phyloP scores from a whole-genome alignment of 1,284 basidiomycete genomes.

The Rhizoctonia solani region DNA sequence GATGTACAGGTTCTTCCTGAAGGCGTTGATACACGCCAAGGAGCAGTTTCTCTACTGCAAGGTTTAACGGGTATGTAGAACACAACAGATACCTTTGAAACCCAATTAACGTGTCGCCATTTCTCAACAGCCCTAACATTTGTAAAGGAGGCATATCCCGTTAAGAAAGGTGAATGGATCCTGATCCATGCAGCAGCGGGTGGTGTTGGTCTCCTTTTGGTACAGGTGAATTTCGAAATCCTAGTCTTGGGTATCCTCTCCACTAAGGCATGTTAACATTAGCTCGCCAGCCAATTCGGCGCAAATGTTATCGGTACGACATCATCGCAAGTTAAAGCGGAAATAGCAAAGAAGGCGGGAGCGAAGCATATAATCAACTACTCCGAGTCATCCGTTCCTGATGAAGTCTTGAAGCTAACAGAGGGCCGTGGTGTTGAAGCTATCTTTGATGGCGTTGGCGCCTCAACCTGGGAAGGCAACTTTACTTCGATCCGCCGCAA shows the following conservation, averaged over 20 bases:
- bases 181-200: slow-evolving; percentile 92
- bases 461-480: slow-evolving; percentile 73
- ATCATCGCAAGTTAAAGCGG: slow-evolving; percentile 82
- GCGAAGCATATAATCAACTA: slow-evolving; percentile 89
- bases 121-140: slow-evolving; percentile 61
- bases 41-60: slow-evolving; percentile 72
- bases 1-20: slow-evolving; percentile 64
- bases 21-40: slow-evolving; percentile 64
- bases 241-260: background rate
- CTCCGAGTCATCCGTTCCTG: slow-evolving; percentile 64
- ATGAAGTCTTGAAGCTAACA: slow-evolving; percentile 77
- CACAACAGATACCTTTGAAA: background rate
- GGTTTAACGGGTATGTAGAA: slow-evolving; percentile 61
- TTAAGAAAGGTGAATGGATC: slow-evolving; percentile 74
- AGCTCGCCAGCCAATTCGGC: slow-evolving; percentile 59
- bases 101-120: background rate
- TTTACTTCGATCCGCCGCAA: slow-evolving; percentile 81
- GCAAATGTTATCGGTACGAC: slow-evolving; percentile 95
- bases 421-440: slow-evolving; percentile 83
- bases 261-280: slow-evolving; percentile 56
- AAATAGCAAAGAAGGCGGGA: slow-evolving; percentile 78
- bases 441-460: slow-evolving; percentile 90
- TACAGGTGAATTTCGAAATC: slow-evolving; percentile 51
- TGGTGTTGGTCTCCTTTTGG: slow-evolving; percentile 57
- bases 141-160: slow-evolving; percentile 80